Evolutionary conservation across 495 filamentous ascomycete species (phyloP), one percentile per base, ranked within the genome.

Genomic region (Acidomyces sp.): DNA sequence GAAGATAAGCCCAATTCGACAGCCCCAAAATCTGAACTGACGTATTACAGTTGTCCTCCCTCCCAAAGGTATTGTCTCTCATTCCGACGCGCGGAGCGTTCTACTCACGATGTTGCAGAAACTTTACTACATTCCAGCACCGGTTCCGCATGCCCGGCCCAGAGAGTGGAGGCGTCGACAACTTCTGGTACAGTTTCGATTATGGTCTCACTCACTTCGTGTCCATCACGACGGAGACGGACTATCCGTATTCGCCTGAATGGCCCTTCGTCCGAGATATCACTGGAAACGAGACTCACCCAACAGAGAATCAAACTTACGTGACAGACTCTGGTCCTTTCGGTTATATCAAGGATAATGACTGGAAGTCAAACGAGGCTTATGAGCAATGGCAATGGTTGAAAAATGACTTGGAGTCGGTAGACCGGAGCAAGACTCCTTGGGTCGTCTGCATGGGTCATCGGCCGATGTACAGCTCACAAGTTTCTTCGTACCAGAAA

Each of bases 381-480:
- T 71, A 49, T 35, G 30, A 53, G 21, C 50, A 53, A 29, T 41
- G 17, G 24, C 16, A 53, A 10, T 53, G 45, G 46, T 41, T 53
- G 3, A 42, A 41, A 34, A 32, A 45, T 3, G 50, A 53, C 21
- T 42, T 53, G 1, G 50, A 34, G 5, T 29, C n/a, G 17, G 46
- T 53, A 27, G 41, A 53, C 41, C 39, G 46, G 11, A 55, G 51
- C 11, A 60, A 71, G 4, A 74, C 68, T 13, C 63, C 74, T 1
- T 77, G 74, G 74, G 41, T 77, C 0, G 54, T 79, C 6, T 65
- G 71, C 33, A 72, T 66, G 1, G 72, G 71, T 2, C 75, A 79
- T 49, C 57, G 75, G 2, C 75, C 75, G 0, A 77, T 74, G 73
- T 79, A 78, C 56, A 68, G 41, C 61, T 49, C 49, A 10, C 29